Evolutionary conservation across 1,284 basidiomycete species (phyloP).

Genomic region (Ceratobasidium papillatum): DNA sequence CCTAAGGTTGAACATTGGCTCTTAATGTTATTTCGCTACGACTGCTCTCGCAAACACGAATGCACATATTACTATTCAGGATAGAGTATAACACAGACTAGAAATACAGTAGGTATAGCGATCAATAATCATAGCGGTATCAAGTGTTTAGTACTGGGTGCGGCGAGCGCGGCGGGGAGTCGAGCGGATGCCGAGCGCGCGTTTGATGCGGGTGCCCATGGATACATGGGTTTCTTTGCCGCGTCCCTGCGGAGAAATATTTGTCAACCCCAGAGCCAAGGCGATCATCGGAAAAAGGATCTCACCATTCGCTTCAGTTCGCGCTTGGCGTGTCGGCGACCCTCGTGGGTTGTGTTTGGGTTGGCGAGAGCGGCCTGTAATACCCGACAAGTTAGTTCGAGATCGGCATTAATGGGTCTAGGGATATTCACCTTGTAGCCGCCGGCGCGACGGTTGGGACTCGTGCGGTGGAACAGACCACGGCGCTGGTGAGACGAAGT

Average conservation of each 20-base stretch:
- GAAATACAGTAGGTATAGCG: conserved; percentile 30
- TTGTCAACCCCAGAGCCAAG: background rate
- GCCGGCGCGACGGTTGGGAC: conserved; percentile 44
- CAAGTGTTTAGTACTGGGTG: conserved; percentile 24
- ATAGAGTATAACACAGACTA: background rate
- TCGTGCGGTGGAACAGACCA: conserved; percentile 39
- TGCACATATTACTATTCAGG: background rate
- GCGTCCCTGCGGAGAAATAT: conserved; percentile 16
- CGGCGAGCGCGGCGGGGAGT: conserved; percentile 31
- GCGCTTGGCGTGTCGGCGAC: conserved; percentile 44
- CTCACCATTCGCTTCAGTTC: conserved; percentile 43
- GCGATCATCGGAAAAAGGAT: background rate
- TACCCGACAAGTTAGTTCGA: background rate
- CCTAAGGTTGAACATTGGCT: conserved; percentile 34
- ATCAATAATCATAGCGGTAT: background rate
- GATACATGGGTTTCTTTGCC: conserved; percentile 41
- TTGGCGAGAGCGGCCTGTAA: conserved; percentile 44
- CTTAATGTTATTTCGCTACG: conserved; percentile 27
- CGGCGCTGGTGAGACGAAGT: conserved; percentile 38
- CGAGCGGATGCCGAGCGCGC: conserved; percentile 41
- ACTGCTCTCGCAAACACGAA: conserved; percentile 1
- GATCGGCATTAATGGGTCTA: background rate
- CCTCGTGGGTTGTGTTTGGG: conserved; percentile 45
- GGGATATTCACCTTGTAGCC: conserved; percentile 42
- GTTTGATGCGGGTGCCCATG: conserved; percentile 42